Percentiles rank a stretch among this genome's conserved stretches.
Conservation (phyloP, 164 flowering plant genomes). For the Vitis rupestris region DNA sequence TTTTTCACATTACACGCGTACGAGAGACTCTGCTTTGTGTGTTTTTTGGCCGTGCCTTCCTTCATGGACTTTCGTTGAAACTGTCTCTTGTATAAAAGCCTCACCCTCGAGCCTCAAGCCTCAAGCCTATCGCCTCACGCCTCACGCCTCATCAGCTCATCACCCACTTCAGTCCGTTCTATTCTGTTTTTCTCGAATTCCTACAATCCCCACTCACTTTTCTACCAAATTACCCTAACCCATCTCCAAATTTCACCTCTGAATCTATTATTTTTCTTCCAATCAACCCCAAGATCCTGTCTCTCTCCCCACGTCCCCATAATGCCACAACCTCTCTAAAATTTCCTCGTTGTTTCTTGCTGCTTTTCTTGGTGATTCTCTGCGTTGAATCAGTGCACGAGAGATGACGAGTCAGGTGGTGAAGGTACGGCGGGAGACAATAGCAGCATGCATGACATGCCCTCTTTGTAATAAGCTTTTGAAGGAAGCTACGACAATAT, state of each 20-base stretch:
- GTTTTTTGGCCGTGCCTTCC: too few relatives aligned
- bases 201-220: constrained; percentile 20
- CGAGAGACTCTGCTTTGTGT: too few relatives aligned
- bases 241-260: constrained; percentile 19
- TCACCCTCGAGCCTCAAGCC: too few relatives aligned
- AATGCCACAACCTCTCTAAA: neutral
- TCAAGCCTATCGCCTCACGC: too few relatives aligned
- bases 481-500: constrained; percentile 85
- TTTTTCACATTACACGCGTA: too few relatives aligned
- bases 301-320: neutral
- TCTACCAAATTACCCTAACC: constrained; percentile 4
- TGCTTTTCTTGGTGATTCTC: neutral
- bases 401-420: constrained; percentile 63
- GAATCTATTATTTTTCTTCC: neutral
- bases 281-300: constrained; percentile 1
- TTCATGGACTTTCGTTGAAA: too few relatives aligned
- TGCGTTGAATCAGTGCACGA: constrained; percentile 7
- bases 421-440: constrained; percentile 58
- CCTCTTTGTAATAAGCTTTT: constrained; percentile 78
- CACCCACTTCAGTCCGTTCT: too few relatives aligned
- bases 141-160: too few relatives aligned
- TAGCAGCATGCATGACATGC: constrained; percentile 90
- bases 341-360: neutral
- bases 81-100: too few relatives aligned
- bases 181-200: constrained; percentile 7